These are phyloP conservation scores for Vanderwaltozyma tropicalis DNA, from an alignment of 805 yeast species.

Conservation along the genomic window DNA sequence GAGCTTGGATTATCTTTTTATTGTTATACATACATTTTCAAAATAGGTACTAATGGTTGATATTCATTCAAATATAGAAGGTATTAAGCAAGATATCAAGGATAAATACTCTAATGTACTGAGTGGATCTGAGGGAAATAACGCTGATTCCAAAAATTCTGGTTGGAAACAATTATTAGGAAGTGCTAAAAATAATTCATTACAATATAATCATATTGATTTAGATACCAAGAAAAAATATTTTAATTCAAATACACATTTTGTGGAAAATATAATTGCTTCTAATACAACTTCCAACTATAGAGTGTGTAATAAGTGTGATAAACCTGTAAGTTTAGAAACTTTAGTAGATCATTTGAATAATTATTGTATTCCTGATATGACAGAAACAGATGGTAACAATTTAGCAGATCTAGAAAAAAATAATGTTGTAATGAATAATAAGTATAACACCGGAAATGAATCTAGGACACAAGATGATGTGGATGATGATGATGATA, in stretches of 20 bases:
- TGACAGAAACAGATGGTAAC: background rate
- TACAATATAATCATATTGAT: slow-evolving; percentile 10
- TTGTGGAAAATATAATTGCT: slow-evolving; percentile 16
- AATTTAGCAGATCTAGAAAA: background rate
- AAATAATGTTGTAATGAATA: background rate
- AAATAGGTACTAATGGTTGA: background rate
- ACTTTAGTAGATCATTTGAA: slow-evolving; percentile 24
- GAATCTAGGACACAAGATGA: background rate
- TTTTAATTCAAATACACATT: slow-evolving; percentile 17
- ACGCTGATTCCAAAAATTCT: slow-evolving; percentile 1
- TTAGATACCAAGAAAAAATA: slow-evolving; percentile 8
- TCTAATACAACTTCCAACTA: slow-evolving; percentile 10
- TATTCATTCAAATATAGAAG: slow-evolving; percentile 5
- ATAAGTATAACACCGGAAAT: background rate
- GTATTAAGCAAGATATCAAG: slow-evolving; percentile 9
- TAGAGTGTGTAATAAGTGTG: slow-evolving; percentile 27
- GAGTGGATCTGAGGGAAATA: slow-evolving; percentile 1
- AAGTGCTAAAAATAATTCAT: slow-evolving; percentile 10
- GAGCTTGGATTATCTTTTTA: too few relatives aligned
- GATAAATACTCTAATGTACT: slow-evolving; percentile 6
- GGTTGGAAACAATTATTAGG: slow-evolving; percentile 18
- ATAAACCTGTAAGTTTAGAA: slow-evolving; percentile 21
- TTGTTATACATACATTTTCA: too few relatives aligned
- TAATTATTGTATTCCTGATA: slow-evolving; percentile 12
- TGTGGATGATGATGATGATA: slow-evolving; percentile 1